phyloP scores from a whole-genome alignment of 148 eudicot species.

The Rhododendron ovatum region DNA sequence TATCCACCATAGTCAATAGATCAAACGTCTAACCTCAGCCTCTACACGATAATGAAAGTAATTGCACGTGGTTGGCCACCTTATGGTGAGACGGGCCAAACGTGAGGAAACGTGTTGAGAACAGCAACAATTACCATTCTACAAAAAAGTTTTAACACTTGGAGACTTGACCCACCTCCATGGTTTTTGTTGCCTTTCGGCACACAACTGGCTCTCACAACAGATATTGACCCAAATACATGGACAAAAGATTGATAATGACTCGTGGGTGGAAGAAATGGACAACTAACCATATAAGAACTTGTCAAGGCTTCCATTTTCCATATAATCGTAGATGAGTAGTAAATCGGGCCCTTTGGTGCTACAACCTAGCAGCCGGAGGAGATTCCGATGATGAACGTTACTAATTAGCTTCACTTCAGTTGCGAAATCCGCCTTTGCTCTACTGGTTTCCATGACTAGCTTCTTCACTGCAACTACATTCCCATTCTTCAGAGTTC shows the following conservation, averaged over 20 bases:
- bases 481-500: conserved; percentile 33
- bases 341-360: conserved; percentile 40
- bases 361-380: conserved; percentile 38
- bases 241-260: neutral
- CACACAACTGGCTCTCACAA: neutral
- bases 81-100: neutral
- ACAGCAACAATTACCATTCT: neutral
- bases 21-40: neutral
- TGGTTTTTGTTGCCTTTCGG: neutral
- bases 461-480: conserved; percentile 44
- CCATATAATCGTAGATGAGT: conserved; percentile 42
- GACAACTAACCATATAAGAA: conserved; percentile 24
- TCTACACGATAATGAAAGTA: neutral
- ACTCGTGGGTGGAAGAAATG: neutral
- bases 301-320: conserved; percentile 45
- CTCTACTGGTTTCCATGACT: conserved; percentile 18
- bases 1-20: neutral
- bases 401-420: conserved; percentile 48
- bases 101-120: neutral
- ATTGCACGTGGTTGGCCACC: neutral
- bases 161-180: neutral
- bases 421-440: conserved; percentile 36
- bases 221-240: neutral
- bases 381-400: conserved; percentile 44
- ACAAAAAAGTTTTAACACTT: neutral